phyloP scores from a whole-genome alignment of 2,329 filamentous ascomycete species.

The Colletotrichum zoysiae region DNA sequence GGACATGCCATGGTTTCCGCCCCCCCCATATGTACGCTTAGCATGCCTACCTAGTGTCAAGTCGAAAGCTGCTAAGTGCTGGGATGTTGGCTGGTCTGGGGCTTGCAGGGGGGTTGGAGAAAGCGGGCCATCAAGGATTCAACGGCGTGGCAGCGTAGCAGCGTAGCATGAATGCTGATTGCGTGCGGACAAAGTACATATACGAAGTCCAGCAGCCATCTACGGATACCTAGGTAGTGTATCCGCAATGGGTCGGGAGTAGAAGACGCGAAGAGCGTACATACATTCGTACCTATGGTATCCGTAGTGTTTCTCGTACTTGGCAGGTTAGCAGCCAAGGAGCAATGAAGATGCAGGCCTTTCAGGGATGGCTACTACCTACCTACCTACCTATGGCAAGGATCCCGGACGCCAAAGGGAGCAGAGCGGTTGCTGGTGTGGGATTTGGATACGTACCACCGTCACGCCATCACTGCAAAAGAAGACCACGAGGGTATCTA shows the following conservation, averaged over 20 bases:
- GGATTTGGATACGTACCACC: neutral
- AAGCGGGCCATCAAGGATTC: conserved; percentile 1
- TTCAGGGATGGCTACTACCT: neutral
- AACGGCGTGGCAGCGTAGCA: neutral
- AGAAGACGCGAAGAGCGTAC: neutral
- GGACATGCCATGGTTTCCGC: neutral
- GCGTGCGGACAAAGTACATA: neutral
- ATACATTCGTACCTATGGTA: too few species aligned
- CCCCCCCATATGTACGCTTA: neutral
- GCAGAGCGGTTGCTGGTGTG: conserved; percentile 3
- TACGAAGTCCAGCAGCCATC: conserved; percentile 10
- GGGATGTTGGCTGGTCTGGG: conserved; percentile 6
- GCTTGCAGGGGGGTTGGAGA: neutral
- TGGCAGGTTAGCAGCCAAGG: conserved; percentile 6
- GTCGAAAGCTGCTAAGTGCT: conserved; percentile 3
- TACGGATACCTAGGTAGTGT: neutral
- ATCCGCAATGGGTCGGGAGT: conserved; percentile 1
- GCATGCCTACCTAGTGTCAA: neutral
- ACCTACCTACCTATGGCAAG: conserved; percentile 22
- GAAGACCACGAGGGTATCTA: conserved; percentile 1
- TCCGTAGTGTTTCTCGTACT: neutral
- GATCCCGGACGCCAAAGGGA: neutral
- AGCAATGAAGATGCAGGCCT: neutral
- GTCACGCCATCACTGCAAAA: neutral
- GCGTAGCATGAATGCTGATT: neutral